Base-by-base conservation (phyloP, 768 basidiomycete genomes). In the Termitomyces sp. region DNA sequence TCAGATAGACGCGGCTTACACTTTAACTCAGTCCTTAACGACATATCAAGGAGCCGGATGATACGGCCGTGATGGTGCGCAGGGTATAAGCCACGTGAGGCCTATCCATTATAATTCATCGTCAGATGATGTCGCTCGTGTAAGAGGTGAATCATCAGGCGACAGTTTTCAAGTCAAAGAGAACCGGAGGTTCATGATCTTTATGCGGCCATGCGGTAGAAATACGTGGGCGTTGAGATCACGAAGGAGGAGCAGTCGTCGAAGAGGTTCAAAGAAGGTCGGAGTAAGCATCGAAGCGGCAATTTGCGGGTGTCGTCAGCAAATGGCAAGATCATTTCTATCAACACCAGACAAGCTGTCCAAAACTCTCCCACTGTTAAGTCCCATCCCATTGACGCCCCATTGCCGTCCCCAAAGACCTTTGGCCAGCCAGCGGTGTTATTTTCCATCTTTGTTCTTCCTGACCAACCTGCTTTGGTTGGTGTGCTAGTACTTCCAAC, bases 281-380 rank as follows among this genome's bases (percentile, higher is more conserved):
- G 59, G 63, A 63, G 62, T 64, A 52, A 49, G n/a, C 36, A 48
- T 57, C 52, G 43, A 35, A 32, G 47, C 49, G 66, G 66, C 66
- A 67, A 63, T 57, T 65, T 62, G 64, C 66, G 64, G 64, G 58
- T 62, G 63, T 55, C 58, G 63, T 64, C 65, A 64, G 67, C 63
- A 65, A 61, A 55, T 60, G 63, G 58, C 58, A 61, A 65, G 64
- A 64, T 65, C 66, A 67, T 69, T 43, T 66, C 66, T 66, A 67
- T 67, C 66, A 67, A 63, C 57, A 44, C 40, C 50, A 48, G 61
- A 64, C 60, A 62, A 58, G 26, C 66, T 67, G 62, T 67, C 65
- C 66, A 66, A 64, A 63, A 62, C 65, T 58, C 61, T 62, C 69
- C 67, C 65, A 66, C 66, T 67, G 64, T 66, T 47, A 41, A 65